Conservation (phyloP, 768 basidiomycete genomes). For the Termitomyces sp. region DNA sequence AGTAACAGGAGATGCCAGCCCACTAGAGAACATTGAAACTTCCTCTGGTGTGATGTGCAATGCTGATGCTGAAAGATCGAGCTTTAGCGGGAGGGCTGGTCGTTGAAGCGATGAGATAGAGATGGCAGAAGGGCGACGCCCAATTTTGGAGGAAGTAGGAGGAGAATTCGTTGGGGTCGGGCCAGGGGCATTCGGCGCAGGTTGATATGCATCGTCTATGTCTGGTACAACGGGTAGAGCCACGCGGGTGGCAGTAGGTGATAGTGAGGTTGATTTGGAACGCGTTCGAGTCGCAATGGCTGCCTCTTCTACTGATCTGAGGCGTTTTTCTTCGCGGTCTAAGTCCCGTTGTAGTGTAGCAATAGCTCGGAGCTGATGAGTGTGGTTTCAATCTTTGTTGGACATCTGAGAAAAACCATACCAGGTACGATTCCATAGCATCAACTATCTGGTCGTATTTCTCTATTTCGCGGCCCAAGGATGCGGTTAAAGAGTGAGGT, state of each 20-base stretch:
- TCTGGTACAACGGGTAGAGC: slow-evolving; percentile 10
- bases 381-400: background rate
- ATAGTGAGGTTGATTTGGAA: slow-evolving; percentile 22
- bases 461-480: slow-evolving; percentile 72
- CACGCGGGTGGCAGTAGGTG: slow-evolving; percentile 22
- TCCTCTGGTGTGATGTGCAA: slow-evolving; percentile 68
- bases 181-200: slow-evolving; percentile 11
- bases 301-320: slow-evolving; percentile 35
- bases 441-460: slow-evolving; percentile 81
- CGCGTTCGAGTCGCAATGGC: slow-evolving; percentile 27
- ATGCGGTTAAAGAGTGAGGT: slow-evolving; percentile 59
- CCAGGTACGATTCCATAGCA: slow-evolving; percentile 69
- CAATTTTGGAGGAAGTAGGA: slow-evolving; percentile 28
- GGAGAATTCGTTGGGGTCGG: slow-evolving; percentile 33
- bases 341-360: slow-evolving; percentile 71
- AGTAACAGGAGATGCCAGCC: slow-evolving; percentile 75
- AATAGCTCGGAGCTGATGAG: slow-evolving; percentile 63
- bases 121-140: slow-evolving; percentile 71
- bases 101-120: slow-evolving; percentile 79
- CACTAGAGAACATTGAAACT: slow-evolving; percentile 51
- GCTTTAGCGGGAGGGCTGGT: slow-evolving; percentile 65
- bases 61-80: slow-evolving; percentile 74
- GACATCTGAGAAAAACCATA: slow-evolving; percentile 28
- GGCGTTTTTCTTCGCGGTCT: slow-evolving; percentile 54
- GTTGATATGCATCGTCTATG: slow-evolving; percentile 7